Evolutionary conservation across 805 yeast species (phyloP), one percentile per base, ranked within the genome.

Genomic region (Ogataea henricii): DNA sequence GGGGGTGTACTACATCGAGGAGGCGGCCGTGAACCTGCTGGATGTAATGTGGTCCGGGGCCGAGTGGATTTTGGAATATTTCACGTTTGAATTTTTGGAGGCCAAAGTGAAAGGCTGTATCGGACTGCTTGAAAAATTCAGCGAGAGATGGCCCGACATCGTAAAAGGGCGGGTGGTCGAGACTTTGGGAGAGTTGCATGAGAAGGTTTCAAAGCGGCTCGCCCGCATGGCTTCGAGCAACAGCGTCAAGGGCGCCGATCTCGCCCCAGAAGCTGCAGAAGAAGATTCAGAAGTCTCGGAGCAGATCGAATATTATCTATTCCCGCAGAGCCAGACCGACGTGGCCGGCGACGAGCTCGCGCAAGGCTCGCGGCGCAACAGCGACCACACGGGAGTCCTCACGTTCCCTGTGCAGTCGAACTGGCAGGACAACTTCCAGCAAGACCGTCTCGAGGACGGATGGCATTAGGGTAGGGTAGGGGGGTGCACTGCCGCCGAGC

Each of bases 81-180:
- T 49, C 36, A 41, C 47, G 4, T 36, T 21, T 22, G 52, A 52
- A 9, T 46, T 43, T 23, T 36, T 52, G n/a, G 47, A 44, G 26
- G 36, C 56, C 18, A 52, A 52, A 26, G 37, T 47, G 10, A 26
- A 47, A 18, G 47, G 47, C 3, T 46, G 48, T 25, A 25, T 52
- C 21, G 46, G 37, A 6, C 40, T 52, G 10, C 36, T 52, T 4
- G 23, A 13, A 13, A 46, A 45, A 23, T 52, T 52, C 25, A 39
- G 41, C 32, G 54, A 49, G 22, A 29, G 54, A 7, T 52, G 56
- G 56, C 56, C 56, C 12, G 54, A 49, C 27, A 42, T 52, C 13
- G 39, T 16, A 5, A 43, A 40, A 14, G 46, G 46, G 13, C 30
- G 41, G 20, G 47, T 52, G 53, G 29, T 52, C 27, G 29, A 34